Conservation (phyloP, 192 early-diverging fungal genomes). For the Podila clonocystis region DNA sequence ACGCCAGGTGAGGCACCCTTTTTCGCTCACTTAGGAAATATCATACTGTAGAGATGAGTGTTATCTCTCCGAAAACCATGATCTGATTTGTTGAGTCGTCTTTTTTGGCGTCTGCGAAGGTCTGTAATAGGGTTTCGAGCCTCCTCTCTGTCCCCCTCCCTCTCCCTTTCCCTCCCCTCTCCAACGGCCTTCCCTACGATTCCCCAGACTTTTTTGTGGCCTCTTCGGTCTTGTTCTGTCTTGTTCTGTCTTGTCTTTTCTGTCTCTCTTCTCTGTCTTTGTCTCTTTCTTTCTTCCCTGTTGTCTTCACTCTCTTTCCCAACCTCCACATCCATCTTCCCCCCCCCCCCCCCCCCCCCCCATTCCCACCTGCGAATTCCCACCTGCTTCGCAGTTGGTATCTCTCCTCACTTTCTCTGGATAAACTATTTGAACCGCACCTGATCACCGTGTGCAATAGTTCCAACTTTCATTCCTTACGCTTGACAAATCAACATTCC, state of each 20-base stretch:
- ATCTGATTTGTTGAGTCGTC: too few relatives aligned
- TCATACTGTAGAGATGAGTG: too few relatives aligned
- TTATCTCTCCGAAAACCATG: too few relatives aligned
- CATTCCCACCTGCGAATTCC: not conserved
- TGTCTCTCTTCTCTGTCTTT: conserved; percentile 1
- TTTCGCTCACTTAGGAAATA: too few relatives aligned
- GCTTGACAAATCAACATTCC: not conserved
- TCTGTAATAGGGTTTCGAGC: not conserved
- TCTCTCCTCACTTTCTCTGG: not conserved
- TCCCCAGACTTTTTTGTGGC: conserved; percentile 22
- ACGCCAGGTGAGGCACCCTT: too few relatives aligned
- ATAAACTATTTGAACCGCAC: not conserved
- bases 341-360: not conserved
- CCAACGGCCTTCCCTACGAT: not conserved
- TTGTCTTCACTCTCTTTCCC: not conserved
- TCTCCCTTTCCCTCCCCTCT: not conserved
- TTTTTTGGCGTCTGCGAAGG: too few relatives aligned
- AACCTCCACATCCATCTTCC: not conserved
- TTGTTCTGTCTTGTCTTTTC: not conserved
- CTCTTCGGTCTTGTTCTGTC: not conserved
- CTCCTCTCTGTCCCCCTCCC: not conserved
- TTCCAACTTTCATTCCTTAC: not conserved
- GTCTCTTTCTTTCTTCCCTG: too few relatives aligned
- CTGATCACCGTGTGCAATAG: not conserved
- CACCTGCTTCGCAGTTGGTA: not conserved